Percentiles rank a stretch among this genome's conserved stretches.
Conservation (phyloP, 2,329 filamentous ascomycete genomes). For the Alternaria sp. region DNA sequence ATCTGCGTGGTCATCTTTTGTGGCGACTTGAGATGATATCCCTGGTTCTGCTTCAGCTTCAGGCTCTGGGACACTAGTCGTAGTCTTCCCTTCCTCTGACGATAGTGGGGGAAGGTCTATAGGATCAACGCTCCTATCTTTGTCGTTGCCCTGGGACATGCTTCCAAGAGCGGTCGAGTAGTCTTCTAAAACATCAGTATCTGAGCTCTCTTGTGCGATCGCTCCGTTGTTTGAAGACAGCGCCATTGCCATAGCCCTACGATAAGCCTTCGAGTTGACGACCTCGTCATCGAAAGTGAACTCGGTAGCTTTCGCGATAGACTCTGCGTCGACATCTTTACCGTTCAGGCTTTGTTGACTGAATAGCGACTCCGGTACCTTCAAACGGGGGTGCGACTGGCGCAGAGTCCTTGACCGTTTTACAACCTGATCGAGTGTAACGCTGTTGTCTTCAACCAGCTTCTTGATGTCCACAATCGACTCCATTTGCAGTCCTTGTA, state of each 20-base stretch:
- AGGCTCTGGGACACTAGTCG: background rate
- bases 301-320: slow-evolving; percentile 32
- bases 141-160: background rate
- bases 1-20: slow-evolving; percentile 10
- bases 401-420: slow-evolving; percentile 37
- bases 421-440: slow-evolving; percentile 36
- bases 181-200: slow-evolving; percentile 16
- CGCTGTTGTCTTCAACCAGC: slow-evolving; percentile 40
- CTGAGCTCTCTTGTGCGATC: background rate
- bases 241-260: slow-evolving; percentile 41
- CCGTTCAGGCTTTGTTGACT: slow-evolving; percentile 3
- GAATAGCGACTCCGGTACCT: slow-evolving; percentile 40
- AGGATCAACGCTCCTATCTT: background rate
- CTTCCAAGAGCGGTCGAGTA: slow-evolving; percentile 13
- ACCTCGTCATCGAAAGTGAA: slow-evolving; percentile 46
- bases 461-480: slow-evolving; percentile 44
- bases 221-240: slow-evolving; percentile 17
- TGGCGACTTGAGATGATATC: background rate
- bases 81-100: background rate
- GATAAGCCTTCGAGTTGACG: slow-evolving; percentile 44
- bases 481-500: slow-evolving; percentile 49
- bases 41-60: background rate
- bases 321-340: slow-evolving; percentile 24
- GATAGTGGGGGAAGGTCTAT: background rate
- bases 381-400: slow-evolving; percentile 38